phyloP scores from a whole-genome alignment of 2,329 filamentous ascomycete genomes.

The Rhexocercosporidium sp. region DNA sequence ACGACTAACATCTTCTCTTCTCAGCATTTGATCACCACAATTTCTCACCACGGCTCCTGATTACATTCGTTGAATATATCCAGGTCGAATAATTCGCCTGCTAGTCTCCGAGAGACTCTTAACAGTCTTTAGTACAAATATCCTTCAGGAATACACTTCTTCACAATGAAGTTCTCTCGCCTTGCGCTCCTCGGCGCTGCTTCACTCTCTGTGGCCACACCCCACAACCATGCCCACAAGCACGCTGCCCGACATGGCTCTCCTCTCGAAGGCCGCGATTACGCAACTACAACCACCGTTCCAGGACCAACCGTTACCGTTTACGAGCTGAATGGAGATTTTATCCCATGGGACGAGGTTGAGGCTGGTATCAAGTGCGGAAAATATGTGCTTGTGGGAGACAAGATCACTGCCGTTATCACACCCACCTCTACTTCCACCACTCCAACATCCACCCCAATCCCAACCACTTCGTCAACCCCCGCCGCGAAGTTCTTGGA shows the following conservation, averaged over 20 bases:
- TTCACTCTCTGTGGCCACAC: conserved; percentile 60
- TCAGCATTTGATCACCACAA: conserved; percentile 26
- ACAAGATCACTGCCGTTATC: conserved; percentile 55
- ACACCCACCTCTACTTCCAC: conserved; percentile 43
- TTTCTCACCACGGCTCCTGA: conserved; percentile 19
- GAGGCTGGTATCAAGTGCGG: conserved; percentile 74
- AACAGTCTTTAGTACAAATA: conserved; percentile 31
- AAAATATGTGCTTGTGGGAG: conserved; percentile 69
- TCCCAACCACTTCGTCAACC: conserved; percentile 40
- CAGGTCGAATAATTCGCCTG: conserved; percentile 5
- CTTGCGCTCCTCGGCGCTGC: conserved; percentile 44
- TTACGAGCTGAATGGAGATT: conserved; percentile 72
- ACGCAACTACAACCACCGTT: conserved; percentile 48
- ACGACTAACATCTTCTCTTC: conserved; percentile 31
- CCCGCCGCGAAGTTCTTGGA: conserved; percentile 27
- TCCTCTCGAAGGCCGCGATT: conserved; percentile 52
- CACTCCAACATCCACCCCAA: conserved; percentile 23
- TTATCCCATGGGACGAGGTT: conserved; percentile 67
- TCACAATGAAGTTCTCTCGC: conserved; percentile 43
- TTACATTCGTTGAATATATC: conserved; percentile 24
- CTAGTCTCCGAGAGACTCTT: conserved; percentile 32
- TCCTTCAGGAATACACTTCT: conserved; percentile 40
- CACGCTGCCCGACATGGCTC: conserved; percentile 61
- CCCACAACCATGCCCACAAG: conserved; percentile 63
- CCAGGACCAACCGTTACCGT: conserved; percentile 68